A percentile compares a stretch with the other conserved stretches of the same genome.
phyloP scores from a whole-genome alignment of 2,329 filamentous ascomycete genomes.

The Knufia petricola region DNA sequence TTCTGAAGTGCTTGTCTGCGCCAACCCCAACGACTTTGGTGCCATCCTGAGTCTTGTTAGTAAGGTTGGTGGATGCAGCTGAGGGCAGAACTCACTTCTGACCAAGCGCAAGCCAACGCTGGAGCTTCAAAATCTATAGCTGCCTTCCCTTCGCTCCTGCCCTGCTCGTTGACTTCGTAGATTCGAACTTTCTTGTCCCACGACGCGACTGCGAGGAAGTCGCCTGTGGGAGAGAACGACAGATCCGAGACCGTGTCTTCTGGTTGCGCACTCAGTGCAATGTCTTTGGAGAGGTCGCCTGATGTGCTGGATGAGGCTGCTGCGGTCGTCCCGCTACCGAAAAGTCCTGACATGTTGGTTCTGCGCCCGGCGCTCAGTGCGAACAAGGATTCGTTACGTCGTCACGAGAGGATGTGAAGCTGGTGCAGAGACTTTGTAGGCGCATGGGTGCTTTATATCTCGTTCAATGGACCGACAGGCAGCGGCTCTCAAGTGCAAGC shows the following conservation, averaged over 20 bases:
- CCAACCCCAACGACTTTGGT: conserved; percentile 78
- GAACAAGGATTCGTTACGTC: not conserved
- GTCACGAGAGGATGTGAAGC: not conserved
- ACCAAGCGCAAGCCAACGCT: conserved; percentile 59
- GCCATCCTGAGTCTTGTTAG: conserved; percentile 58
- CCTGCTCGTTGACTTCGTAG: conserved; percentile 74
- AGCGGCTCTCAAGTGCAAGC: too few species aligned
- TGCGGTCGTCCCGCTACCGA: conserved; percentile 43
- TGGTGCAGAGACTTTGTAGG: not conserved
- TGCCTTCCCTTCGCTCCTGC: conserved; percentile 74
- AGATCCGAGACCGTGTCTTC: conserved; percentile 85
- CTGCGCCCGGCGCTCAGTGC: not conserved
- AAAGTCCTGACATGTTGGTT: conserved; percentile 52
- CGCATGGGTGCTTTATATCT: too few species aligned
- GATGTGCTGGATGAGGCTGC: conserved; percentile 56
- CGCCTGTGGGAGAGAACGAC: conserved; percentile 64
- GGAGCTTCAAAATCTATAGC: conserved; percentile 68
- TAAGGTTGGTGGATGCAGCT: not conserved
- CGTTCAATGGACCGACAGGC: too few species aligned
- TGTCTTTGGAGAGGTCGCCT: conserved; percentile 84
- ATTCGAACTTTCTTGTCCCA: conserved; percentile 99
- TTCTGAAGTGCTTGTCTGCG: conserved; percentile 80
- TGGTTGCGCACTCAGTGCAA: conserved; percentile 66
- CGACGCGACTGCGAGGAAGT: conserved; percentile 80
- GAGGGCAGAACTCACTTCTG: conserved; percentile 53